Evolutionary conservation across 1,139 yeast genomes (phyloP).

Genomic region (Saccharomyces hybrid): DNA sequence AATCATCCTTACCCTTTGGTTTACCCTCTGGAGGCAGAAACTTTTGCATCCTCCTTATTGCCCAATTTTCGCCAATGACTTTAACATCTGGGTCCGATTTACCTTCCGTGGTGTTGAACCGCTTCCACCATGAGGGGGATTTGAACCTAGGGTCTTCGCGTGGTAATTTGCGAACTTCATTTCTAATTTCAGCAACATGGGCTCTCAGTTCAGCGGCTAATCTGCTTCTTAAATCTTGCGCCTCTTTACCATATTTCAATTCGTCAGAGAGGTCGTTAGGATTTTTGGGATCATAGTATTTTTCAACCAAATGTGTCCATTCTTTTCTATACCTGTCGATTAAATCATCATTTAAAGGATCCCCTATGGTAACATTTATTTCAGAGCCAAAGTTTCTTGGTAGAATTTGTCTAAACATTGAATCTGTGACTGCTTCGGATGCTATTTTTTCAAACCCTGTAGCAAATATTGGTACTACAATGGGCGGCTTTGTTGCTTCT

Average conservation of each 20-base stretch:
- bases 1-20: not conserved
- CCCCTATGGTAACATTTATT: conserved; percentile 64
- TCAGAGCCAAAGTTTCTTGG: conserved; percentile 64
- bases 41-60: conserved; percentile 57
- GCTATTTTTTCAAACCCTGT: conserved; percentile 82
- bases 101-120: conserved; percentile 58
- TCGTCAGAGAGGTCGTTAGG: conserved; percentile 56
- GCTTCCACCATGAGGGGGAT: conserved; percentile 65
- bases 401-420: conserved; percentile 46
- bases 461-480: conserved; percentile 81
- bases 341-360: conserved; percentile 54
- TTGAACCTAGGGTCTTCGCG: conserved; percentile 57
- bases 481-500: conserved; percentile 78
- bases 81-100: conserved; percentile 55
- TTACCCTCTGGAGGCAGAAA: conserved; percentile 35
- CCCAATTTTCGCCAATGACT: conserved; percentile 75
- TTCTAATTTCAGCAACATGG: conserved; percentile 53
- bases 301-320: conserved; percentile 59
- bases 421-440: conserved; percentile 64
- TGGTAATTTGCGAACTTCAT: conserved; percentile 42
- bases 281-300: conserved; percentile 41
- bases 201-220: conserved; percentile 64
- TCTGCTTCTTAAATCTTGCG: conserved; percentile 53
- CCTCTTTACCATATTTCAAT: conserved; percentile 55
- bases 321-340: conserved; percentile 53